These are phyloP conservation scores for Penicillium brevicompactum DNA, from an alignment of 2,329 filamentous ascomycete species.

Conservation along the genomic window DNA sequence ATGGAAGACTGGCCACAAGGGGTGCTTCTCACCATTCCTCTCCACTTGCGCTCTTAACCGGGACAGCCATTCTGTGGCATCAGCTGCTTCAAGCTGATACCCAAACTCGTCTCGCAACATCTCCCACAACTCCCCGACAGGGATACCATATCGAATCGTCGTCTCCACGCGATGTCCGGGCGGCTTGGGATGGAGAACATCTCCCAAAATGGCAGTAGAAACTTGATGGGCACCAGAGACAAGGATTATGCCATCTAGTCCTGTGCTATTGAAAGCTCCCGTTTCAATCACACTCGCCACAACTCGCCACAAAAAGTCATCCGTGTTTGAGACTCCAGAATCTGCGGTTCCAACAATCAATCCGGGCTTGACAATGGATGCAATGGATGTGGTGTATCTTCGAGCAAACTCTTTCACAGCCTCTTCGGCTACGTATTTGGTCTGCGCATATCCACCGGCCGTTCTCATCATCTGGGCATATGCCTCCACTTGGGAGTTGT, in stretches of 20 bases:
- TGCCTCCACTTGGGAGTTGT: not conserved
- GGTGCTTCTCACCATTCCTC: not conserved
- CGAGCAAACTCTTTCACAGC: not conserved
- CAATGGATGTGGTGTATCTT: not conserved
- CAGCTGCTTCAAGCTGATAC: not conserved
- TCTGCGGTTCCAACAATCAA: not conserved
- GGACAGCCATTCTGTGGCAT: not conserved
- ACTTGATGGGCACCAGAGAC: not conserved
- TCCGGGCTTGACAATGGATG: not conserved
- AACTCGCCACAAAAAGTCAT: conserved; percentile 1
- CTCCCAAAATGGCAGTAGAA: not conserved
- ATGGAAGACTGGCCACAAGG: not conserved
- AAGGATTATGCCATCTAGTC: not conserved
- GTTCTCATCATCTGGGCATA: not conserved
- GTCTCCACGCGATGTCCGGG: not conserved
- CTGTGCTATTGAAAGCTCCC: not conserved
- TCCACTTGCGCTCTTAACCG: not conserved
- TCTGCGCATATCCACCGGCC: not conserved
- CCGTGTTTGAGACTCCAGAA: not conserved
- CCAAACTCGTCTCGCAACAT: not conserved
- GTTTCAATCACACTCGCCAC: not conserved
- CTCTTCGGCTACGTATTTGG: not conserved
- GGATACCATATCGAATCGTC: not conserved
- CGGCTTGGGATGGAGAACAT: not conserved
- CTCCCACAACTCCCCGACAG: not conserved